These are phyloP conservation scores for Medicago lupulina DNA, from an alignment of 306 rosid genomes.

Conservation along the genomic window DNA sequence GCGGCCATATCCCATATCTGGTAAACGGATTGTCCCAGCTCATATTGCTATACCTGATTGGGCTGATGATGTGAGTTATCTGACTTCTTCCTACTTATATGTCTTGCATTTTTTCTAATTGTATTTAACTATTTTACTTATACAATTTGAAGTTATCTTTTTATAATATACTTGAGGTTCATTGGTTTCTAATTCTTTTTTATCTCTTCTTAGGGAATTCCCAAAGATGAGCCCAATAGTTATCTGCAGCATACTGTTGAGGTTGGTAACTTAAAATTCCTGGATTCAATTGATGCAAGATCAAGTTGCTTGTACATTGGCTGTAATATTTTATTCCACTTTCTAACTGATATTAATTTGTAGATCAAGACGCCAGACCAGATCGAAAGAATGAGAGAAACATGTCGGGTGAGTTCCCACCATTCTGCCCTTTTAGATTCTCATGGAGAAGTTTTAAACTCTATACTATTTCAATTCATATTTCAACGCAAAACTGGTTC, in stretches of 20 bases:
- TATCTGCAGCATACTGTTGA: slow-evolving; percentile 79
- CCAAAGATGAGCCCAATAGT: slow-evolving; percentile 84
- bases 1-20: slow-evolving; percentile 88
- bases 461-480: background rate
- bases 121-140: slow-evolving; percentile 27
- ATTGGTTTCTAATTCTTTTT: slow-evolving; percentile 29
- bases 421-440: slow-evolving; percentile 1
- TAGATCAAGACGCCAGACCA: slow-evolving; percentile 79
- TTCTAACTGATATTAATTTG: slow-evolving; percentile 38
- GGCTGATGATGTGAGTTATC: slow-evolving; percentile 85
- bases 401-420: slow-evolving; percentile 66
- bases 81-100: slow-evolving; percentile 15
- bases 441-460: background rate
- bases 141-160: slow-evolving; percentile 14
- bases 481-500: slow-evolving; percentile 8
- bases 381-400: slow-evolving; percentile 86
- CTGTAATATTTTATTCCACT: slow-evolving; percentile 6
- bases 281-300: background rate
- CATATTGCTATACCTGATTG: slow-evolving; percentile 82
- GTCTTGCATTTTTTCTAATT: slow-evolving; percentile 10
- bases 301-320: background rate
- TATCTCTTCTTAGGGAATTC: slow-evolving; percentile 71
- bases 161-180: slow-evolving; percentile 27
- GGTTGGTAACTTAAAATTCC: slow-evolving; percentile 52
- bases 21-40: slow-evolving; percentile 62